A percentile compares a stretch with the other conserved stretches of the same genome.
phyloP scores from a whole-genome alignment of 192 early-diverging fungal genomes.

The Piromyces sp. region DNA sequence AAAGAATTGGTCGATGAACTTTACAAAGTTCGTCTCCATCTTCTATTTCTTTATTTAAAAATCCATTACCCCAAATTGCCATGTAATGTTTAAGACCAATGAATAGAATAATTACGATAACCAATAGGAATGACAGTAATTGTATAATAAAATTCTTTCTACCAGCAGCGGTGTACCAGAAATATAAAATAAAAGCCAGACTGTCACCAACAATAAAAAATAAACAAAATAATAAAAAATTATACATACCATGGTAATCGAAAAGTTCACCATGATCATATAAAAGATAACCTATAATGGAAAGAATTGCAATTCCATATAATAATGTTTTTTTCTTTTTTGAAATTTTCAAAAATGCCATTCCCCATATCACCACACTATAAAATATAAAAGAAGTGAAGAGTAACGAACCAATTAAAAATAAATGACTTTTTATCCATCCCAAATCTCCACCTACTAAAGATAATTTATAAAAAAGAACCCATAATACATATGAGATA shows the following conservation, averaged over 20 bases:
- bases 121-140: background rate
- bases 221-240: background rate
- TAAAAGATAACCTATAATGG: background rate
- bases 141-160: background rate
- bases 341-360: background rate
- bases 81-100: background rate
- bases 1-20: background rate
- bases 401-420: background rate
- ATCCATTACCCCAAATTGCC: background rate
- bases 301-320: background rate
- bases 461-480: background rate
- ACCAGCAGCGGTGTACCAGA: background rate
- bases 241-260: background rate
- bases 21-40: background rate
- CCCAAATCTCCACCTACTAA: background rate
- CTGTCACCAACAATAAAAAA: background rate
- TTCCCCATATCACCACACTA: background rate
- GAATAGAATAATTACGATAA: background rate
- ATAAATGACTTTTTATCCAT: background rate
- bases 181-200: background rate
- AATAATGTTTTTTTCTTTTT: background rate
- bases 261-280: background rate
- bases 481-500: background rate
- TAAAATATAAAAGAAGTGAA: background rate
- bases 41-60: background rate